phyloP scores from a whole-genome alignment of 2,329 filamentous ascomycete genomes.

The Diplodia corticola region DNA sequence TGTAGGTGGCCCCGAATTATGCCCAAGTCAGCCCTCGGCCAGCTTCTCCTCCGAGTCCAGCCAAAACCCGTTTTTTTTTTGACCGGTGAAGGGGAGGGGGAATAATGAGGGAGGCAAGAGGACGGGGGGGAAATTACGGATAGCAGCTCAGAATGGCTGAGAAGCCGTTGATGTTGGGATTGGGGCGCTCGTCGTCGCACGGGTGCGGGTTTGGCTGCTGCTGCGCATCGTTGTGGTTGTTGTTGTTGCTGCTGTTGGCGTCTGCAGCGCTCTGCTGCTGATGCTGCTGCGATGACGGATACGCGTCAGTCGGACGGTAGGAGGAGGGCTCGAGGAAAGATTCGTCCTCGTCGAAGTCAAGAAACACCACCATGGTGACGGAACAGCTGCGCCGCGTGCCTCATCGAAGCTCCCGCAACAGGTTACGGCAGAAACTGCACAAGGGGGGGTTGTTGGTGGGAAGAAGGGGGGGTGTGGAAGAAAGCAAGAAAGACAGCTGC shows the following conservation, averaged over 20 bases:
- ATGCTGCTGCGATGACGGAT: slow-evolving; percentile 31
- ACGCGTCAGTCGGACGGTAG: slow-evolving; percentile 21
- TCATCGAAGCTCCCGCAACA: slow-evolving; percentile 21
- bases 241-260: slow-evolving; percentile 32
- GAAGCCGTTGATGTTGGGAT: slow-evolving; percentile 60
- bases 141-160: slow-evolving; percentile 66
- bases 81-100: slow-evolving; percentile 7
- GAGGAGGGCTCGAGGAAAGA: slow-evolving; percentile 30
- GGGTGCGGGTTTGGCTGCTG: too few relatives aligned
- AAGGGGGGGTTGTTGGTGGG: not conserved
- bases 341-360: slow-evolving; percentile 45
- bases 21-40: too few relatives aligned
- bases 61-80: not conserved
- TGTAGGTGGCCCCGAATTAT: slow-evolving; percentile 47
- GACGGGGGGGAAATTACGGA: slow-evolving; percentile 55
- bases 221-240: slow-evolving; percentile 23
- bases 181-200: slow-evolving; percentile 38
- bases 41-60: slow-evolving; percentile 22
- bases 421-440: not conserved
- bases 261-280: too few relatives aligned
- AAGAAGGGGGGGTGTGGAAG: too few relatives aligned
- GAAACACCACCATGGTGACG: slow-evolving; percentile 46
- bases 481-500: not conserved
- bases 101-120: slow-evolving; percentile 7
- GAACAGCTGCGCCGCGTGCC: not conserved